Base-by-base conservation (phyloP, 768 basidiomycete genomes). In the Neoboletus brunneissimus region DNA sequence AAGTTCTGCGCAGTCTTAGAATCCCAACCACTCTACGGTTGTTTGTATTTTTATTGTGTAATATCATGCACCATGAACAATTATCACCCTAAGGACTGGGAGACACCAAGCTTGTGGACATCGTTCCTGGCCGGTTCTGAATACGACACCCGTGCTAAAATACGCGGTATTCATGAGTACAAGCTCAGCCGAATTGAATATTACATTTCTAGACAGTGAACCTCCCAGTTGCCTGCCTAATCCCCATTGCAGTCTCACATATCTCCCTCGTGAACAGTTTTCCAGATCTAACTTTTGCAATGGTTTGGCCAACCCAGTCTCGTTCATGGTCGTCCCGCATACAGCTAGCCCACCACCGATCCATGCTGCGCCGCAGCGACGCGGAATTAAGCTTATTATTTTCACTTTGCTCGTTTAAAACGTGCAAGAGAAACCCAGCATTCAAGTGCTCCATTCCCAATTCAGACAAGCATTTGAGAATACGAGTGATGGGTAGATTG, bases 281-380 rank as follows among this genome's bases (percentile, higher is more conserved):
- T 20, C 69, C 74, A 31, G 63, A 57, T 50, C 88, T 79, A 40
- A 83, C 85, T 50, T 75, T 78, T 49, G 60, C 54, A 32, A 89
- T 81, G 51, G 79, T 58, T n/a, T 64, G 69, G 31, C 76, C 73
- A 38, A 89, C 76, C 79, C 81, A 85, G 25, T 70, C 65, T 59
- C 87, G 75, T 58, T 87, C 85, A 56, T 75, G 71, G n/a, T 79
- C 76, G 59, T 85, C 77, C 57, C 88, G 76, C 49, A 88, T 72
- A 65, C 88, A 90, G 63, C 87, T 87, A 20, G 83, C 82, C 88
- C 88, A 89, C 85, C 86, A 91, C 54, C 77, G 74, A 58, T 88
- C 88, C 87, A 89, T 89, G 67, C 88, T 89, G 59, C 72, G 70
- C 48, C 70, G 67, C 48, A 89, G 72, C 12, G 71, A 70, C 11